Conservation (phyloP, 495 filamentous ascomycete species). For the Neurospora hispaniola region DNA sequence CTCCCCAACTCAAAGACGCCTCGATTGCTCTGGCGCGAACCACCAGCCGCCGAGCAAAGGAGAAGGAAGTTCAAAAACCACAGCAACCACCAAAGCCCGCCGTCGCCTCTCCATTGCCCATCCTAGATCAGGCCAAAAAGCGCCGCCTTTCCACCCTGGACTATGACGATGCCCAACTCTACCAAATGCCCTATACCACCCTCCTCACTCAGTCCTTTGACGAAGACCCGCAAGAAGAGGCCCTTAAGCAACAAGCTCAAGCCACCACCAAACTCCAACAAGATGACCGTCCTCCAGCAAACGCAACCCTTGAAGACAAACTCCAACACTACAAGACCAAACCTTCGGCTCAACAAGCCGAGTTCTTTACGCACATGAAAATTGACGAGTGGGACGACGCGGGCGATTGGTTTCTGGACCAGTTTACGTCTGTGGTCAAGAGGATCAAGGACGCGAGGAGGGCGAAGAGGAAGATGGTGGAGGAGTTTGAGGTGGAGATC, state of each 20-base stretch:
- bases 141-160: conserved; percentile 33
- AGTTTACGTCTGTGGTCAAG: conserved; percentile 51
- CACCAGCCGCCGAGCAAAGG: conserved; percentile 24
- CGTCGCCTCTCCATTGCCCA: background rate
- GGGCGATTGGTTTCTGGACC: conserved; percentile 68
- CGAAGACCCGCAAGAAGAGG: conserved; percentile 34
- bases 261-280: background rate
- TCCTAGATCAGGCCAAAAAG: conserved; percentile 17
- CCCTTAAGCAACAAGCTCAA: conserved; percentile 12
- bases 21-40: conserved; percentile 16
- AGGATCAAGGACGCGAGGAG: conserved; percentile 54
- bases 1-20: conserved; percentile 1
- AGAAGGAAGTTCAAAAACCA: background rate
- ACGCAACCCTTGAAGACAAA: conserved; percentile 26
- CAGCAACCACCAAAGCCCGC: conserved; percentile 6
- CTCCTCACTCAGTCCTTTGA: conserved; percentile 46
- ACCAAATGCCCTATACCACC: conserved; percentile 42
- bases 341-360: conserved; percentile 39
- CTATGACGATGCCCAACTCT: conserved; percentile 42
- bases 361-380: conserved; percentile 53
- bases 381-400: conserved; percentile 72
- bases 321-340: conserved; percentile 31
- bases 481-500: conserved; percentile 59
- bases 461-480: conserved; percentile 52
- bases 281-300: conserved; percentile 2